Conservation (phyloP, 2,329 filamentous ascomycete genomes). For the Curvularia hawaiiensis region DNA sequence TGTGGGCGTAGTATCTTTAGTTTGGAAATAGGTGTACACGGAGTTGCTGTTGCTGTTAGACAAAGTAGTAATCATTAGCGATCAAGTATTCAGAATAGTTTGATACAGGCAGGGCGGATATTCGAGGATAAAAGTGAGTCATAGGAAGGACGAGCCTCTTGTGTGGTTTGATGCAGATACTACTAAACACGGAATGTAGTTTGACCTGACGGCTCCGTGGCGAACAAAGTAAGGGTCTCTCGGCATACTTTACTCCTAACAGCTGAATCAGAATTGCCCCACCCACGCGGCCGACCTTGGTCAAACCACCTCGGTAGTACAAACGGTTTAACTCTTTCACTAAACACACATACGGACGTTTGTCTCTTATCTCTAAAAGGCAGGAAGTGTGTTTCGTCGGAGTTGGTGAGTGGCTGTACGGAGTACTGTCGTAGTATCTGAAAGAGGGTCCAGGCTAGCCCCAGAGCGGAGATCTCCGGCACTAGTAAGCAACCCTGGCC, state of each 20-base stretch:
- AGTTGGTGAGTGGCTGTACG: too few species aligned
- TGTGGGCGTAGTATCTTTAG: neutral
- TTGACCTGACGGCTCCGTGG: neutral
- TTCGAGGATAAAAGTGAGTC: neutral
- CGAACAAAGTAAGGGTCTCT: neutral
- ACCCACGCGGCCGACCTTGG: too few species aligned
- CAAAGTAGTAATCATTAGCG: neutral
- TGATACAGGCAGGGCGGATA: neutral
- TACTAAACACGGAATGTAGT: neutral
- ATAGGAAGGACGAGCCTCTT: neutral
- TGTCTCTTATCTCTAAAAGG: too few species aligned
- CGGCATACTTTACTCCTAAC: too few species aligned
- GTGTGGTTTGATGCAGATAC: neutral
- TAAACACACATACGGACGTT: too few species aligned
- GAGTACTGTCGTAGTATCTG: too few species aligned
- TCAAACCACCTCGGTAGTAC: too few species aligned
- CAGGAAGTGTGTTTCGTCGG: too few species aligned
- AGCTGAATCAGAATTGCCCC: too few species aligned
- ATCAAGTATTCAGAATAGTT: neutral
- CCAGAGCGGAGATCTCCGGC: slow-evolving; percentile 18
- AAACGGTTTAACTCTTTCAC: too few species aligned
- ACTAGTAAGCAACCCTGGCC: slow-evolving; percentile 17
- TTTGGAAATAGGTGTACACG: too few species aligned
- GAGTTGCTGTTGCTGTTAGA: neutral
- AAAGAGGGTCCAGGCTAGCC: neutral